A percentile compares a stretch with the other conserved stretches of the same genome.
Evolutionary conservation across 306 rosid genomes (phyloP).

Genomic region (Dicorynia guianensis): DNA sequence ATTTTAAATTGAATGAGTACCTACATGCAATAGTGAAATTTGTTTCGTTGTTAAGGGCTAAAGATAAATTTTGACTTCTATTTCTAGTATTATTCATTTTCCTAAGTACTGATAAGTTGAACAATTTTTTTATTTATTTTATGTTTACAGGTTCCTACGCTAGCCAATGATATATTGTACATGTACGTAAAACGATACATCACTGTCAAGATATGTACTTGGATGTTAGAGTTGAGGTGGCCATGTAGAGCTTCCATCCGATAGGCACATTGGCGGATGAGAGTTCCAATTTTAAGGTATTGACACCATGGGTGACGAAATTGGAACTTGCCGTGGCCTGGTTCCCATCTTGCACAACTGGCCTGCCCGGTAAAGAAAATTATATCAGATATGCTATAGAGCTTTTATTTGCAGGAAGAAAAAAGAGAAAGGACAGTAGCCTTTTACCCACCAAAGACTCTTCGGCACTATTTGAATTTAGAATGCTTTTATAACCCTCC

Average conservation of each 20-base stretch:
- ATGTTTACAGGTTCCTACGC: neutral
- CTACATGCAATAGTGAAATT: too few species aligned
- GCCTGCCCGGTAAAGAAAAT: too few species aligned
- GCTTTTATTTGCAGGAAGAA: too few species aligned
- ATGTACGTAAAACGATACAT: neutral
- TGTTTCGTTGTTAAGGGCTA: too few species aligned
- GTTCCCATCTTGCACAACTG: neutral
- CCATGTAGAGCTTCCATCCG: constrained; percentile 53
- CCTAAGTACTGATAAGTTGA: too few species aligned
- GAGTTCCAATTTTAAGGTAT: constrained; percentile 42
- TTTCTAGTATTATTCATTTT: too few species aligned
- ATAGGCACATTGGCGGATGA: constrained; percentile 58
- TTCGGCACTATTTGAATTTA: constrained; percentile 56
- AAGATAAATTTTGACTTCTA: too few species aligned
- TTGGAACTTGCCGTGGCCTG: too few species aligned
- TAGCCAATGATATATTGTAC: neutral
- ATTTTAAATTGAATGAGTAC: too few species aligned
- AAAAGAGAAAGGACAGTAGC: neutral
- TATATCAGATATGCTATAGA: neutral
- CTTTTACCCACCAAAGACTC: constrained; percentile 56
- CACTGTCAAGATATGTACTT: constrained; percentile 36
- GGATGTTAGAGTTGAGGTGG: constrained; percentile 40
- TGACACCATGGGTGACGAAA: constrained; percentile 44
- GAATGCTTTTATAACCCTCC: constrained; percentile 58
- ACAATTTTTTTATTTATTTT: neutral